These are phyloP conservation scores for Pugionium cornutum DNA, from an alignment of 345 rosid genomes.

Conservation along the genomic window DNA sequence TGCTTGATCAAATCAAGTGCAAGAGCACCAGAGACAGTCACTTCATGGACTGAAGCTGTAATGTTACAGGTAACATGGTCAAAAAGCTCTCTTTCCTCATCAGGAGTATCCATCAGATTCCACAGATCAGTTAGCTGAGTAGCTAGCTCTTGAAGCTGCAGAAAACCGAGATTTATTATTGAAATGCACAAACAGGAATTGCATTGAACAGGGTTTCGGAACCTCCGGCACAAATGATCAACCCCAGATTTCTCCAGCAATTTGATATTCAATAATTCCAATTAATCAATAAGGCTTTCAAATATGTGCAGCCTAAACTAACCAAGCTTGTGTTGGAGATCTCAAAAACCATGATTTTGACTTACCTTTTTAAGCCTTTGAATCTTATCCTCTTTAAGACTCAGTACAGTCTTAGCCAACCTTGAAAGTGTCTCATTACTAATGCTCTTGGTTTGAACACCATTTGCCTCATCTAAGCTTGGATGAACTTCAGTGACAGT, in stretches of 20 bases:
- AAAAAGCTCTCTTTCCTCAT: slow-evolving; percentile 70
- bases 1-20: slow-evolving; percentile 88
- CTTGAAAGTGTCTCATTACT: slow-evolving; percentile 84
- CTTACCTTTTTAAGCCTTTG: slow-evolving; percentile 82
- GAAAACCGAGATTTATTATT: not conserved
- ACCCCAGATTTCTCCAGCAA: not conserved
- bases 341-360: not conserved
- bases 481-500: slow-evolving; percentile 91
- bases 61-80: slow-evolving; percentile 81
- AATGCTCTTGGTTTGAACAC: slow-evolving; percentile 77
- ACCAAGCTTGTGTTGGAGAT: slow-evolving; percentile 10
- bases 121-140: slow-evolving; percentile 83
- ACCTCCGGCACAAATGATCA: not conserved
- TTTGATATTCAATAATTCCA: not conserved
- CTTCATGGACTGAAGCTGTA: slow-evolving; percentile 80
- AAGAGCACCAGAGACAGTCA: slow-evolving; percentile 75
- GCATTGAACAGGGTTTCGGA: not conserved
- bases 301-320: not conserved
- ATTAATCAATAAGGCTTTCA: not conserved
- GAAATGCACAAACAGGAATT: not conserved
- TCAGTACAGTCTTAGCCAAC: slow-evolving; percentile 75
- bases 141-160: slow-evolving; percentile 69
- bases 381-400: slow-evolving; percentile 81
- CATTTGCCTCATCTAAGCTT: slow-evolving; percentile 74
- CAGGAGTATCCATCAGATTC: slow-evolving; percentile 95